Evolutionary conservation across 495 filamentous ascomycete genomes (phyloP).

Genomic region (Tuber brumale): DNA sequence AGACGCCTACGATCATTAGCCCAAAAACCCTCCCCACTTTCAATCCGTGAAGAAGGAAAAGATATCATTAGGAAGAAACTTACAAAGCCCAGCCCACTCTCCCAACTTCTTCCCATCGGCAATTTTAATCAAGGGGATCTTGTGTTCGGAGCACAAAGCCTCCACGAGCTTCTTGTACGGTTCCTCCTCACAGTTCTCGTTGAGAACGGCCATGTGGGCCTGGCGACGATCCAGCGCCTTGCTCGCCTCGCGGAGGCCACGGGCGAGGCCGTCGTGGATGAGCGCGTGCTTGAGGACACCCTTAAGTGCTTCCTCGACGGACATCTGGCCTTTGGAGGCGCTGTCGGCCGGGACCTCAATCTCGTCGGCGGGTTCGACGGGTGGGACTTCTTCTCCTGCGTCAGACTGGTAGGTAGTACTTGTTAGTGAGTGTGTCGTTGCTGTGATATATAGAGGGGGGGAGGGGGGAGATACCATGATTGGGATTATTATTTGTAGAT

Average conservation of each 20-base stretch:
- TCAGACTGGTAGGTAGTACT: slow-evolving; percentile 42
- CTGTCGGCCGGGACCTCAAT: slow-evolving; percentile 83
- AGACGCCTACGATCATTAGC: slow-evolving; percentile 59
- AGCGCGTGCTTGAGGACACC: slow-evolving; percentile 95
- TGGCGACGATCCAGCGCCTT: slow-evolving; percentile 97
- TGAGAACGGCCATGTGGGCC: slow-evolving; percentile 99
- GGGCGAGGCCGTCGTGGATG: slow-evolving; percentile 98
- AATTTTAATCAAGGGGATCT: slow-evolving; percentile 99
- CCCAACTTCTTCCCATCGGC: slow-evolving; percentile 98
- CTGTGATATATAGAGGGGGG: not conserved
- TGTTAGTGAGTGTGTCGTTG: slow-evolving; percentile 2
- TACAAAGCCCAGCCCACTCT: slow-evolving; percentile 99
- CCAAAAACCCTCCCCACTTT: slow-evolving; percentile 1
- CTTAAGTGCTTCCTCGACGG: slow-evolving; percentile 94
- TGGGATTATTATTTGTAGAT: slow-evolving; percentile 16
- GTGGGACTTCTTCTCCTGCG: slow-evolving; percentile 43
- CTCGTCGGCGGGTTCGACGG: slow-evolving; percentile 69
- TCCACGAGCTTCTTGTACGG: slow-evolving; percentile 99
- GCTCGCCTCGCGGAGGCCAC: slow-evolving; percentile 92
- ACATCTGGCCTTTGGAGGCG: slow-evolving; percentile 82
- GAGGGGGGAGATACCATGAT: slow-evolving; percentile 21
- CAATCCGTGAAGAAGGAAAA: slow-evolving; percentile 11
- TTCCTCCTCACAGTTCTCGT: slow-evolving; percentile 99
- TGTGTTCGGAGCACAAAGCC: slow-evolving; percentile 94
- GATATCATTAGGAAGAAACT: slow-evolving; percentile 48